Percentiles rank a stretch among this genome's conserved stretches.
Conservation (phyloP, 2,329 filamentous ascomycete genomes). For the Ophiocordyceps camponoti-floridani region DNA sequence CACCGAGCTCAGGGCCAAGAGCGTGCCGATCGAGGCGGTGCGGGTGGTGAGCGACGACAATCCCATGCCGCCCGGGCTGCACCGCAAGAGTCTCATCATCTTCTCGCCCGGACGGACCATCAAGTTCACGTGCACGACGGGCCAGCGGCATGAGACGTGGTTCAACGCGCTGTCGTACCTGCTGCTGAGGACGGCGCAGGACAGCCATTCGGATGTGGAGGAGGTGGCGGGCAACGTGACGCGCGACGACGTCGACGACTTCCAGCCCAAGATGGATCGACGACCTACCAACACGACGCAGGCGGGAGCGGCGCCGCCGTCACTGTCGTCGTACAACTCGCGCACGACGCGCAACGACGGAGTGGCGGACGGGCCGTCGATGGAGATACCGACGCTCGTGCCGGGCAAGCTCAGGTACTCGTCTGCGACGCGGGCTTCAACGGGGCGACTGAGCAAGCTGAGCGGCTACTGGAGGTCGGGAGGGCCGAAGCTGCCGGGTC, state of each 20-base stretch:
- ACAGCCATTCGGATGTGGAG: constrained; percentile 43
- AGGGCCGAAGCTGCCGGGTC: constrained; percentile 22
- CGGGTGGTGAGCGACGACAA: constrained; percentile 89
- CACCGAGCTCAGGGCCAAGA: constrained; percentile 63
- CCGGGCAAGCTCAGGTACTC: constrained; percentile 25
- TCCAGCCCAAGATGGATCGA: constrained; percentile 48
- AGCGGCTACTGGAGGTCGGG: constrained; percentile 40
- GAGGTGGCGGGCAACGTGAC: constrained; percentile 39
- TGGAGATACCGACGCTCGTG: constrained; percentile 38
- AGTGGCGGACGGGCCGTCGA: constrained; percentile 29
- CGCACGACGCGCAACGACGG: constrained; percentile 50
- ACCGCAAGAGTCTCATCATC: constrained; percentile 83
- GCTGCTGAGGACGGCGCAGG: constrained; percentile 55
- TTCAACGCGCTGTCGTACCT: constrained; percentile 94
- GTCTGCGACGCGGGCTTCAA: constrained; percentile 12
- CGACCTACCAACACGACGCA: constrained; percentile 18
- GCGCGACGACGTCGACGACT: constrained; percentile 53
- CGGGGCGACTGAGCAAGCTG: constrained; percentile 36
- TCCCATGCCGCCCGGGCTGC: constrained; percentile 81
- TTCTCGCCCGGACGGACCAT: constrained; percentile 75
- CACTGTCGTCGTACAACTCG: constrained; percentile 67
- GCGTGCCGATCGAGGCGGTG: constrained; percentile 82
- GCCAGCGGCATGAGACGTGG: constrained; percentile 94
- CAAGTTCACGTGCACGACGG: constrained; percentile 88
- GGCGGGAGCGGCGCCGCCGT: constrained; percentile 35